Base-by-base conservation (phyloP, 176 grass and related monocot species). In the Oryza meyeriana region DNA sequence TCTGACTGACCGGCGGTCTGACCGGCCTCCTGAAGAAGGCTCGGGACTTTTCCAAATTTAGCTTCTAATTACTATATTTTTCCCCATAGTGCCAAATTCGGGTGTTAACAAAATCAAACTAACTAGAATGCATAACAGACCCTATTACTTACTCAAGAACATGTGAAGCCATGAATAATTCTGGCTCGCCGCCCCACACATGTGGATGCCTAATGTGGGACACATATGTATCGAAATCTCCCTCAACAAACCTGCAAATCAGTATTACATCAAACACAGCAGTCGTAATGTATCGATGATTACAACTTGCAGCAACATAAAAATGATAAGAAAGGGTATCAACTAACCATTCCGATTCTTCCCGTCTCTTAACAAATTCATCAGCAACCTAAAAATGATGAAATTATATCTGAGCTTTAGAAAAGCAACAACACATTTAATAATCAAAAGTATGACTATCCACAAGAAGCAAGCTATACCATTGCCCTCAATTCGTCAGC, bases 131-230 rank as follows among this genome's bases (percentile, higher is more conserved):
- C 20, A 45, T 29, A 38, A 69, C 8, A 45, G 6, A 48, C 30
- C 20, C 20, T 76, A 30, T 28, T 59, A 89, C 90, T 90, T 77
- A 95, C 93, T 90, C 75, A 74, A 95, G 93, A 86, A 95, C 88
- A 82, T 95, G 93, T 41, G 90, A 95, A 17, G 90, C 93, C 83
- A 95, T 92, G 71, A 95, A 95, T 52, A 95, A 71, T 77, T 95
- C 93, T 44, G 93, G 93, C 31, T 95, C 93, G 42, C 90, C 93
- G 42, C 93, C 93, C 93, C 93, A 95, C 28, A 92, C 90, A 87
- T 92, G 90, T 42, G 91, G 89, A 64, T 88, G 72, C 38, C 91
- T 93, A 66, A 95, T 95, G 71, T 93, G 79, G 5, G 96, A 88
- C 48, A 95, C 91, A 75, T 99, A 95, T 34, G 83, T 80, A 85